Conservation (phyloP, 2,329 filamentous ascomycete species). For the Cladophialophora chaetospira region DNA sequence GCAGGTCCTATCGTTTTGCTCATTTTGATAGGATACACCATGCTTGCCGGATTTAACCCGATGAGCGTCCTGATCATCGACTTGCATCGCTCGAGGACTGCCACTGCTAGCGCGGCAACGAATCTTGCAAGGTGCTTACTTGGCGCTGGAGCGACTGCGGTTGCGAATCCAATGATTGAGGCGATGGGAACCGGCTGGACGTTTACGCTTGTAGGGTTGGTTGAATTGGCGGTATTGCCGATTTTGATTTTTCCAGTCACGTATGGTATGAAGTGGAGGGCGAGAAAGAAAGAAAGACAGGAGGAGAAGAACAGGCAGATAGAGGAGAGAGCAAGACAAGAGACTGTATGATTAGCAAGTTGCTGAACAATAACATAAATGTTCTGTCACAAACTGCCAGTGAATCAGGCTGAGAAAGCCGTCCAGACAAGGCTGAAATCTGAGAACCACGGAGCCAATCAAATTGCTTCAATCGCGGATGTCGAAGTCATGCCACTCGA, state of each 20-base stretch:
- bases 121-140: conserved; percentile 43
- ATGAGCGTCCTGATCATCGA: conserved; percentile 25
- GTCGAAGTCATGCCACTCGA: conserved; percentile 3
- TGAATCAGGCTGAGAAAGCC: too few relatives aligned
- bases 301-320: background rate
- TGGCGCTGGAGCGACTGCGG: conserved; percentile 37
- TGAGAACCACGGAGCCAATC: too few relatives aligned
- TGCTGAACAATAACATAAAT: background rate
- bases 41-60: conserved; percentile 14
- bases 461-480: background rate
- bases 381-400: too few relatives aligned
- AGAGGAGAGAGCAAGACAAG: background rate
- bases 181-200: conserved; percentile 25
- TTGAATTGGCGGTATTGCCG: conserved; percentile 6
- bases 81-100: conserved; percentile 30
- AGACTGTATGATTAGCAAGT: background rate
- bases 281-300: background rate
- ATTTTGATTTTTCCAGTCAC: conserved; percentile 4
- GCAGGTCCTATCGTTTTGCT: conserved; percentile 38
- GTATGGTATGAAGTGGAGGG: conserved; percentile 6
- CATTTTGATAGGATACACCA: conserved; percentile 20
- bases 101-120: conserved; percentile 39
- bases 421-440: background rate
- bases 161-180: conserved; percentile 30
- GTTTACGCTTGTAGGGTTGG: conserved; percentile 12